Evolutionary conservation across 2,329 filamentous ascomycete species (phyloP).

Genomic region (Aspergillus sp.): DNA sequence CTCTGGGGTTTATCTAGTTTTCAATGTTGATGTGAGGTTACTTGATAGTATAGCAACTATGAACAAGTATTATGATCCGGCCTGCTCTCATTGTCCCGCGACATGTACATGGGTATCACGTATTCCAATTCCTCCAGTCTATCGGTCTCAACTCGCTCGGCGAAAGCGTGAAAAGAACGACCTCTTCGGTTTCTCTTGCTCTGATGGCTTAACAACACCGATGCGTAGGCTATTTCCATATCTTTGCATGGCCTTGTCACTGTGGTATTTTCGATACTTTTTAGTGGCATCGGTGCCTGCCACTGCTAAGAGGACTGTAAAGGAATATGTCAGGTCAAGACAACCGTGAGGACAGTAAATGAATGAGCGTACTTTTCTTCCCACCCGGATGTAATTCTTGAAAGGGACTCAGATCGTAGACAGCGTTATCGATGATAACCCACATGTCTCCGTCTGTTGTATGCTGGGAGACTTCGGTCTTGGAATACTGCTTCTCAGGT

Average conservation of each 20-base stretch:
- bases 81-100: too few species aligned
- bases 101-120: too few species aligned
- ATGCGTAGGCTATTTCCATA: conserved; percentile 3
- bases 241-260: conserved; percentile 7
- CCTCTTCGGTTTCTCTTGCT: not conserved
- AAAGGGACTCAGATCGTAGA: conserved; percentile 26
- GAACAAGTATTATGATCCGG: too few species aligned
- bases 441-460: conserved; percentile 18
- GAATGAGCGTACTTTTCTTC: conserved; percentile 14
- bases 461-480: conserved; percentile 17
- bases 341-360: not conserved
- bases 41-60: not conserved
- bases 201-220: not conserved
- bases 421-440: conserved; percentile 22
- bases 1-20: not conserved
- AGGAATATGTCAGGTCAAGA: not conserved
- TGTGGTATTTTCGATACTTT: conserved; percentile 18
- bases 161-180: conserved; percentile 6
- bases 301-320: conserved; percentile 9
- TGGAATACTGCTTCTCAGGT: not conserved
- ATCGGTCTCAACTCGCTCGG: not conserved
- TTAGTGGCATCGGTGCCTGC: conserved; percentile 16
- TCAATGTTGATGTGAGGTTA: not conserved
- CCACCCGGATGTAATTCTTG: conserved; percentile 24
- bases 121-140: not conserved